Base-by-base conservation (phyloP, 371 early-diverging fungal species). In the Globomyces sp. region DNA sequence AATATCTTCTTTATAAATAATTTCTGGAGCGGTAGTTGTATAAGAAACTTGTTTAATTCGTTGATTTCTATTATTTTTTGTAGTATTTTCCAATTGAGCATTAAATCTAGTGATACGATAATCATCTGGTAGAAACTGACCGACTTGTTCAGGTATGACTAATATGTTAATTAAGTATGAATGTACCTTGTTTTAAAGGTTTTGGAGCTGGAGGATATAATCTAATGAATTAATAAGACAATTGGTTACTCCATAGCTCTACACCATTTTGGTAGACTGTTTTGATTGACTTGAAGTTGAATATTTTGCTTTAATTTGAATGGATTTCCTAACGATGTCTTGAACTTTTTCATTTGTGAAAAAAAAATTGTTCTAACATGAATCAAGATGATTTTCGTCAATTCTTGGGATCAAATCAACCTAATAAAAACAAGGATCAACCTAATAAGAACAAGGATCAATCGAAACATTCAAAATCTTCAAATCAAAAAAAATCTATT, bases 1-100 rank as follows among this genome's bases (percentile, higher is more conserved):
- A 67, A 70, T 71, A 74, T 95, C 95, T 78, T 94, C 94, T n/a
- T 92, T 92, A 68, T 92, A 95, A 40, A 83, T 87, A 57, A 95
- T 92, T 58, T 44, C 58, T 58, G 58, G 58, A 24, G 24, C 24
- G 24, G 24, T 24, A 24, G 24, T 24, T 24, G 24, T 24, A 24
- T 58, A 44, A 44, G 44, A 43, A 43, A 40, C 36, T 39, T 55
- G 36, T 55, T 13, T 39, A 55, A 39, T 55, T 55, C 6, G 5
- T 55, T 9, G 34, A 55, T 37, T 55, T 5, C 40, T 39, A 55
- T 55, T 55, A 39, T 40, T 39, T 55, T 55, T 36, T 55, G 4
- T 36, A 55, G 8, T 55, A 40, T n/a, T 24, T 24, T 24, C 24
- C 24, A 24, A 24, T 24, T 24, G 24, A 24, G 24, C 24, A 24